Base-by-base conservation (phyloP, 768 basidiomycete genomes). In the Leccinellum rugosiceps region DNA sequence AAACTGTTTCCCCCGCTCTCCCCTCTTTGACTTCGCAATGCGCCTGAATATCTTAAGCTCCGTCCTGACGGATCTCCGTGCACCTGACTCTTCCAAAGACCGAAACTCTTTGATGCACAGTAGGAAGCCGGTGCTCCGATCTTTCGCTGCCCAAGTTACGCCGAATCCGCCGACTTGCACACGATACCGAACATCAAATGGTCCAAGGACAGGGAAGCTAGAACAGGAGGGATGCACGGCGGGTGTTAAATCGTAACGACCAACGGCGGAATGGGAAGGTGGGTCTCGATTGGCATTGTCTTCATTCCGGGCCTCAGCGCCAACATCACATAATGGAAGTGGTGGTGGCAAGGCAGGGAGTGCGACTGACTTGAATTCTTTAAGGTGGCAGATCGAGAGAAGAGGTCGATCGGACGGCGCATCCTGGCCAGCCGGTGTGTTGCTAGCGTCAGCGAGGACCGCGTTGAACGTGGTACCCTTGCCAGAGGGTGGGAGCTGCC, bases 41-140 rank as follows among this genome's bases (percentile, higher is more conserved):
- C 68, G 71, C 52, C 70, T 72, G 61, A 76, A 78, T 2, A 68
- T 69, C 15, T 48, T 56, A 38, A 79, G 59, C 53, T 79, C 78
- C 43, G 57, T 63, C n/a, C 62, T 50, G 34, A 75, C 62, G 4
- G 69, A 64, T 2, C 58, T 53, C 6, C 31, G 32, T 4, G 66
- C 14, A 7, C 50, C n/a, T 3, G 50, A 55, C 32, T 59, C 31
- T 7, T 49, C 31, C 28, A 72, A 31, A 9, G 59, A 35, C 9
- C 49, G 55, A 53, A 76, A 71, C 4, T 68, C 63, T 52, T 79
- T 80, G 50, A 80, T 59, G 62, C 78, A 80, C 52, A 80, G 44
- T 13, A 75, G 28, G 14, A 72, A 73, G 5, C 70, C 72, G 23
- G 67, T 68, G n/a, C 52, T 47, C 15, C 17, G 48, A 34, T 71